Evolutionary conservation across 1,139 yeast genomes (phyloP), one percentile per base, ranked within the genome.

Genomic region (Candida freyschussii): DNA sequence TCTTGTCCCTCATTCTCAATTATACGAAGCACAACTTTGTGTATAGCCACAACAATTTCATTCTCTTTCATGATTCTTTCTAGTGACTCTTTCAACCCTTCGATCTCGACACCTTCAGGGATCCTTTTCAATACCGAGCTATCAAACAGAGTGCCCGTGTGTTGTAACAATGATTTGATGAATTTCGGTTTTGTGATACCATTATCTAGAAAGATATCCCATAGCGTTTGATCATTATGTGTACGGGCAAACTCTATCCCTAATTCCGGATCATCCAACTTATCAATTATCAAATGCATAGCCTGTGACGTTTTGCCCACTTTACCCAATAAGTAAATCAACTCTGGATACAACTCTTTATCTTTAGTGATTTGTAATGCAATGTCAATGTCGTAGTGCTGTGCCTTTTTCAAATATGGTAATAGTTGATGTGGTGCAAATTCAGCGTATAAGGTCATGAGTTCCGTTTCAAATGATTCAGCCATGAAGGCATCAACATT

Each of bases 261-360:
- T 47, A 74, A 69, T 24, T 72, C 71, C 0, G 96, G 93, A 52
- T 89, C 93, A 35, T 79, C 71, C 33, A 87, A 59, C 45, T 83
- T 72, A 44, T 84, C 80, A 26, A 87, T 78, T 13, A 91, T 87
- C 33, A 91, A 63, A 41, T 67, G 69, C 47, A 91, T 60, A 0
- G 97, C 97, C 39, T 74, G 70, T 43, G 71, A 72, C 40, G 80
- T 77, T 44, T 84, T 84, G 2, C 98, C 98, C 19, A 84, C 78
- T 48, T 77, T 77, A 7, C 96, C 95, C 42, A 86, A 68, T 22
- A 91, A 59, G 48, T 77, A 87, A 0, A 91, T 95, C 30, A 86
- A 64, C 52, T 89, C 97, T 29, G 80, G 76, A 21, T 67, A 69
- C 30, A 62, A 59, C 12, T 67, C 67, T 27, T 68, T 65, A 9